phyloP scores from a whole-genome alignment of 495 filamentous ascomycete species.

The Recurvomyces mirabilis region DNA sequence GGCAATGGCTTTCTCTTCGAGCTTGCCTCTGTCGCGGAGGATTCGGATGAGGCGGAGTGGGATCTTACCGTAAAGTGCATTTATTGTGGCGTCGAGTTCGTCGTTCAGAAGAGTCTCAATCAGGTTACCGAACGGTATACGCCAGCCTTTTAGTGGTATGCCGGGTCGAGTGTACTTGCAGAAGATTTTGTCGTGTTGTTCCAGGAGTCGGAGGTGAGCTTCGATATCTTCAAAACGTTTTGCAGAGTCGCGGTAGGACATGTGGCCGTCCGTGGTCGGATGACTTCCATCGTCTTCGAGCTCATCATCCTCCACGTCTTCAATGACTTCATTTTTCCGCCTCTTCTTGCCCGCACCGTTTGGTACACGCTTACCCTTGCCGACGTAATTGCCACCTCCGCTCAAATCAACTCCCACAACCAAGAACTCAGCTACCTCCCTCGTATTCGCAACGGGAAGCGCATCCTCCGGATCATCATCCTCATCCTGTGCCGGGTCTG shows the following conservation, averaged over 20 bases:
- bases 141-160: conserved; percentile 60
- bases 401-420: conserved; percentile 8
- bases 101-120: conserved; percentile 53
- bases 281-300: conserved; percentile 13
- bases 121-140: conserved; percentile 61
- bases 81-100: conserved; percentile 69
- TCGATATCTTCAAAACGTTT: conserved; percentile 46
- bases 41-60: conserved; percentile 71
- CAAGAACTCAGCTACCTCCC: conserved; percentile 34
- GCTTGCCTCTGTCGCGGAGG: conserved; percentile 71
- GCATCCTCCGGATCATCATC: conserved; percentile 36
- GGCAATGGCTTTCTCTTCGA: conserved; percentile 78
- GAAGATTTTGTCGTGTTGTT: conserved; percentile 60
- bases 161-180: conserved; percentile 43
- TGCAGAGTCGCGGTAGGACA: conserved; percentile 20
- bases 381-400: background rate
- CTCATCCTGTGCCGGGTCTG: too few relatives aligned
- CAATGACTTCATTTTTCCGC: background rate
- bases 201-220: conserved; percentile 65
- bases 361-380: background rate
- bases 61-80: conserved; percentile 59
- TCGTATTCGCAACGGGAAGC: conserved; percentile 23
- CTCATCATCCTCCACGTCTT: conserved; percentile 7
- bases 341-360: conserved; percentile 8
- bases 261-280: conserved; percentile 5